These are phyloP conservation scores for Sphaerulina vaccinii DNA, from an alignment of 2,329 filamentous ascomycete genomes.

Conservation along the genomic window DNA sequence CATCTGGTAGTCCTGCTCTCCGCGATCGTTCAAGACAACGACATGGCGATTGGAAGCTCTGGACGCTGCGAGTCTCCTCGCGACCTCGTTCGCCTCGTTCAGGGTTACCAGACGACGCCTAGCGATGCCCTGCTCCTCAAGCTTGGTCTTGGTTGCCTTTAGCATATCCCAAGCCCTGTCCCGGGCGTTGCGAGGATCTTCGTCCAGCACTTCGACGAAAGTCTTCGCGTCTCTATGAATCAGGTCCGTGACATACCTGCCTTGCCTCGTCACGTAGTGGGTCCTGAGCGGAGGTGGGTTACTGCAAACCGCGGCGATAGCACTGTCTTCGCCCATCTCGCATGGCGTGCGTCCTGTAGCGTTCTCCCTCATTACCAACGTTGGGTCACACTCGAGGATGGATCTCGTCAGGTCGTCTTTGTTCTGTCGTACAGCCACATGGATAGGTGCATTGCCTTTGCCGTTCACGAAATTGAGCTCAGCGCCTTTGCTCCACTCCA, in stretches of 20 bases:
- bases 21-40: background rate
- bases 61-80: constrained; percentile 38
- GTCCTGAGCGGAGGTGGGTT: constrained; percentile 18
- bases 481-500: constrained; percentile 45
- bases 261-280: constrained; percentile 1
- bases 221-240: constrained; percentile 12
- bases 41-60: constrained; percentile 8
- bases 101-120: constrained; percentile 58
- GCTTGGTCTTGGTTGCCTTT: constrained; percentile 30
- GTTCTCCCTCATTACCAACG: constrained; percentile 69
- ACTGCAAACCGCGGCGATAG: constrained; percentile 37
- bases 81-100: constrained; percentile 62
- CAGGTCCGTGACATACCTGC: constrained; percentile 10
- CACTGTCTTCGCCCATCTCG: constrained; percentile 63
- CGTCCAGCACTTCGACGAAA: constrained; percentile 25
- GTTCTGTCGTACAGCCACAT: constrained; percentile 52
- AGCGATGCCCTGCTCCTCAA: constrained; percentile 23
- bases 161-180: constrained; percentile 42
- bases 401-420: constrained; percentile 53
- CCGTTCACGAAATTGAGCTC: constrained; percentile 56
- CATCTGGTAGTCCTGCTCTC: background rate
- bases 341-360: constrained; percentile 71
- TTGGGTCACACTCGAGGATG: constrained; percentile 55
- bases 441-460: constrained; percentile 64
- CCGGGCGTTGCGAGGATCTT: background rate